Evolutionary conservation across 768 basidiomycete species (phyloP).

Genomic region (Suillus decipiens): DNA sequence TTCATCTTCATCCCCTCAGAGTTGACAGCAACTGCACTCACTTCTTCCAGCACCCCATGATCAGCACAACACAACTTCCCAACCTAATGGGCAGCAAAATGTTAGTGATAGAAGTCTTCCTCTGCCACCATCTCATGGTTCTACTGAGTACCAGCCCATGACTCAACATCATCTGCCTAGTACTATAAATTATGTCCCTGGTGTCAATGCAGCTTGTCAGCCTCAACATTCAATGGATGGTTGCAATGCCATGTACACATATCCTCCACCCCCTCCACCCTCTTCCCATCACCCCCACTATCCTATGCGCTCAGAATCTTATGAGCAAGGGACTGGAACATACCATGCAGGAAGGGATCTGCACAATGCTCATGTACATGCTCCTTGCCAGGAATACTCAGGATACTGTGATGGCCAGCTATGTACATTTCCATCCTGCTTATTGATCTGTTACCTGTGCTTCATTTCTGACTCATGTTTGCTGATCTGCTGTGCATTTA

Average conservation of each 20-base stretch:
- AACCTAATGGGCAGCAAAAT: conserved; percentile 1
- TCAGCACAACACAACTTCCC: not conserved
- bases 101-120: not conserved
- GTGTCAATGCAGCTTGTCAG: not conserved
- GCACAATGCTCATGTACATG: not conserved
- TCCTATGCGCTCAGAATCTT: not conserved
- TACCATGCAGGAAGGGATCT: not conserved
- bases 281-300: not conserved
- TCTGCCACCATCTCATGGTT: not conserved
- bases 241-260: not conserved
- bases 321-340: not conserved
- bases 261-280: not conserved
- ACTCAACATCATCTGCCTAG: not conserved
- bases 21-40: not conserved
- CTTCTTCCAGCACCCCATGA: not conserved
- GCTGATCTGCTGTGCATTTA: no score
- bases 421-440: no score
- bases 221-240: not conserved
- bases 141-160: not conserved
- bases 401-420: not conserved
- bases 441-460: no score
- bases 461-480: no score
- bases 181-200: not conserved
- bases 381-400: not conserved
- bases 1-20: conserved; percentile 2